A percentile compares a stretch with the other conserved stretches of the same genome.
Conservation (phyloP, 352 stramenopile genomes). For the Pythium brassicae region DNA sequence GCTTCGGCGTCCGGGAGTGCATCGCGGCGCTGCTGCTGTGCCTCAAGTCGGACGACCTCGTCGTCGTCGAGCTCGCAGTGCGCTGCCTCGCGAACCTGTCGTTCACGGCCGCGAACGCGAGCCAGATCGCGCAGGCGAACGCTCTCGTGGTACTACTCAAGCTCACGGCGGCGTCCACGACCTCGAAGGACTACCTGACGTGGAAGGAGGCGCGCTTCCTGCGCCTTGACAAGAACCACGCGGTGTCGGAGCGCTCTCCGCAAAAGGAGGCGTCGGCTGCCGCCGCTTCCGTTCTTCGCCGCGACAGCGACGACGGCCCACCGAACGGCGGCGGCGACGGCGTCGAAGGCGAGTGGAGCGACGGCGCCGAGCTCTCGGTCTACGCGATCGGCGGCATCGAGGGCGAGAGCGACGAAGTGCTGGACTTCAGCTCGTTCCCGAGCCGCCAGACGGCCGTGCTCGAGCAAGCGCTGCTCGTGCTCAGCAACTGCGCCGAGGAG, state of each 20-base stretch:
- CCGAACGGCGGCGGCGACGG: slow-evolving; percentile 9
- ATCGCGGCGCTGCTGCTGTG: slow-evolving; percentile 45
- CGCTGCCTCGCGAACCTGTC: slow-evolving; percentile 67
- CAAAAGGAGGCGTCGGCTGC: slow-evolving; percentile 5
- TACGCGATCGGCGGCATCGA: slow-evolving; percentile 7
- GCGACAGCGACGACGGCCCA: not conserved
- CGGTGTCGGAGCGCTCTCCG: slow-evolving; percentile 1
- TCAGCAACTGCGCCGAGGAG: slow-evolving; percentile 64
- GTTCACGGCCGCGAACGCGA: slow-evolving; percentile 42
- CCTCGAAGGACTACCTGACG: slow-evolving; percentile 48
- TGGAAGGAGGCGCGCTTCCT: slow-evolving; percentile 33
- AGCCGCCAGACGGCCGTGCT: slow-evolving; percentile 52
- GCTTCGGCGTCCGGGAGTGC: slow-evolving; percentile 57
- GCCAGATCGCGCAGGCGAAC: slow-evolving; percentile 31
- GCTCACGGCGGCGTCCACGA: slow-evolving; percentile 35
- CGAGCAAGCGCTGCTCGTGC: slow-evolving; percentile 58
- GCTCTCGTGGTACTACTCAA: slow-evolving; percentile 46
- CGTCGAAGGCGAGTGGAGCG: slow-evolving; percentile 6
- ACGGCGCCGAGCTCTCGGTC: slow-evolving; percentile 8
- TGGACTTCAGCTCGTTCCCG: slow-evolving; percentile 59
- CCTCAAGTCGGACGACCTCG: slow-evolving; percentile 51
- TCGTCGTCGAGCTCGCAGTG: slow-evolving; percentile 57
- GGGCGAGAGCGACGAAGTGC: slow-evolving; percentile 20
- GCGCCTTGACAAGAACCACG: slow-evolving; percentile 13
- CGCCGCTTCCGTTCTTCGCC: not conserved